These are phyloP conservation scores for Allium sativum DNA, from an alignment of 106 monocot species.

Conservation along the genomic window DNA sequence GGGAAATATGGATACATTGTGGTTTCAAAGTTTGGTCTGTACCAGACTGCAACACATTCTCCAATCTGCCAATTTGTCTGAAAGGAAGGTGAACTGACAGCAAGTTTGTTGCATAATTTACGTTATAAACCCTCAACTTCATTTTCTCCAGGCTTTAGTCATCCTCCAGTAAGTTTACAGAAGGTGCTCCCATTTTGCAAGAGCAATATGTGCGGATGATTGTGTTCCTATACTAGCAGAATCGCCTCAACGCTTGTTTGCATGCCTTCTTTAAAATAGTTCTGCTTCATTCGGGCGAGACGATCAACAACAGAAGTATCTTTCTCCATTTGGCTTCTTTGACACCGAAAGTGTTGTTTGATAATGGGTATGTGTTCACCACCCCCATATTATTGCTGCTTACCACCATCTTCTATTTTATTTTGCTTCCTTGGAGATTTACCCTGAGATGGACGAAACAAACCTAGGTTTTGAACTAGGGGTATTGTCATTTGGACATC, in stretches of 20 bases:
- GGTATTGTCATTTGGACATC: too few relatives aligned
- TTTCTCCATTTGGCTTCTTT: slow-evolving; percentile 99
- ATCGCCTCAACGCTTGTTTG: slow-evolving; percentile 87
- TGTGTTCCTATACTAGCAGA: slow-evolving; percentile 92
- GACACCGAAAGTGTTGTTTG: slow-evolving; percentile 88
- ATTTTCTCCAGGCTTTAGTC: slow-evolving; percentile 97
- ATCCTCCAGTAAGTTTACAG: slow-evolving; percentile 98
- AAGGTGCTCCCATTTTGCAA: slow-evolving; percentile 99
- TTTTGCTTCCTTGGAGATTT: background rate
- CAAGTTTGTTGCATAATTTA: slow-evolving; percentile 88
- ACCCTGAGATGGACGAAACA: too few relatives aligned
- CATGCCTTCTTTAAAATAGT: slow-evolving; percentile 98
- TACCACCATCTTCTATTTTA: slow-evolving; percentile 22
- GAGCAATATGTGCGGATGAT: slow-evolving; percentile 87
- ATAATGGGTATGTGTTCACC: slow-evolving; percentile 77
- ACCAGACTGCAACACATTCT: slow-evolving; percentile 97
- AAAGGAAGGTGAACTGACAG: slow-evolving; percentile 63
- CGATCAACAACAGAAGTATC: slow-evolving; percentile 98
- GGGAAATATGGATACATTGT: slow-evolving; percentile 98
- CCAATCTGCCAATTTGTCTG: slow-evolving; percentile 99
- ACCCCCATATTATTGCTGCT: background rate
- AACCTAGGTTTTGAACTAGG: too few relatives aligned
- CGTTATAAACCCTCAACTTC: slow-evolving; percentile 92
- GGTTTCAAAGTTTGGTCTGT: slow-evolving; percentile 99
- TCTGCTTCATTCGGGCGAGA: slow-evolving; percentile 94